A percentile compares a stretch with the other conserved stretches of the same genome.
Conservation (phyloP, 768 basidiomycete genomes). For the Exidia glandulosa region DNA sequence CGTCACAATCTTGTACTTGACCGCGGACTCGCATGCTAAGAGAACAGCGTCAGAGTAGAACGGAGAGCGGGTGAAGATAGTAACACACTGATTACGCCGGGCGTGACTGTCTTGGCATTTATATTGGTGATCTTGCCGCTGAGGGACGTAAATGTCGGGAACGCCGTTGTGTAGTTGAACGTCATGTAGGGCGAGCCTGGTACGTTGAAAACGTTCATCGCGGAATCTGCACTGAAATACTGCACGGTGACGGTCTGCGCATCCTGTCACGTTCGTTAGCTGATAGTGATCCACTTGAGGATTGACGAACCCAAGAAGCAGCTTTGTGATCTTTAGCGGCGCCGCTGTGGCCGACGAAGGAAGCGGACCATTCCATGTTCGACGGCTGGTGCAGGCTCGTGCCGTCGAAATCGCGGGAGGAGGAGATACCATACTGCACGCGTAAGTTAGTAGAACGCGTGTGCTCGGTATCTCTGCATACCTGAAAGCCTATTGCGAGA, state of each 20-base stretch:
- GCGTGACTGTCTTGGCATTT: conserved; percentile 14
- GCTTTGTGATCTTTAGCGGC: conserved; percentile 22
- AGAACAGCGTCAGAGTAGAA: background rate
- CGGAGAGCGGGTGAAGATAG: background rate
- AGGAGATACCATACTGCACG: conserved; percentile 21
- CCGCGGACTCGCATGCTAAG: conserved; percentile 16
- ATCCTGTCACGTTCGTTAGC: conserved; percentile 12
- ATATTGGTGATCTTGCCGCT: conserved; percentile 21
- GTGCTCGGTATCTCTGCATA: background rate
- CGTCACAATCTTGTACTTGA: conserved; percentile 19
- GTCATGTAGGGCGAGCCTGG: conserved; percentile 26
- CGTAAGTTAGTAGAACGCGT: background rate
- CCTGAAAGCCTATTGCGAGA: conserved; percentile 7
- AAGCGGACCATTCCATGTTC: conserved; percentile 22
- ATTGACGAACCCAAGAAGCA: conserved; percentile 18
- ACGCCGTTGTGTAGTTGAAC: conserved; percentile 20
- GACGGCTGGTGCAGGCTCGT: conserved; percentile 21
- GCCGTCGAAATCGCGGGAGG: conserved; percentile 21
- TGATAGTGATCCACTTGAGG: background rate
- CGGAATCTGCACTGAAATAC: conserved; percentile 21
- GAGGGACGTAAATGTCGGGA: conserved; percentile 19
- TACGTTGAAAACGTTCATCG: conserved; percentile 21
- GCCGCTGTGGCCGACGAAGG: conserved; percentile 22
- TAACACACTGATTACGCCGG: conserved; percentile 12
- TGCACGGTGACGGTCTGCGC: conserved; percentile 25